phyloP scores from a whole-genome alignment of 2,329 filamentous ascomycete species.

The Sporothrix inflata region DNA sequence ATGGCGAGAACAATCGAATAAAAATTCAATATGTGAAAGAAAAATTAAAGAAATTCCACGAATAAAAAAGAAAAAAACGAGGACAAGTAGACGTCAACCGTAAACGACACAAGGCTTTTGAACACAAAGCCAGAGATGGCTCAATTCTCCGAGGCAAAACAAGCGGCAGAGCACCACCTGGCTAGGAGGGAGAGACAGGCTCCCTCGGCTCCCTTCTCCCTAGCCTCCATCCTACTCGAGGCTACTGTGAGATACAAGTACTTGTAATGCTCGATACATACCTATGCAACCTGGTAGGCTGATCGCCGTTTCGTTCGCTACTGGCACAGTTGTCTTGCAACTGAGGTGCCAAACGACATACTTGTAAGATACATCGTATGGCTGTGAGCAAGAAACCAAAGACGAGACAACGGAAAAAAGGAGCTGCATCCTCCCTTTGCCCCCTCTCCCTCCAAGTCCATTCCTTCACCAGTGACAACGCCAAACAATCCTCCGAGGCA shows the following conservation, averaged over 20 bases:
- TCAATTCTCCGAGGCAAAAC: neutral
- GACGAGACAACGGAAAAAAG: constrained; percentile 5
- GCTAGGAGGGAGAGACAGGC: neutral
- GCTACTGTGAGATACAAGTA: too few relatives aligned
- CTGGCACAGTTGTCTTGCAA: neutral
- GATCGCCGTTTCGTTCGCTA: neutral
- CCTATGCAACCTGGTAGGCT: neutral
- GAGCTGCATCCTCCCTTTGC: constrained; percentile 10
- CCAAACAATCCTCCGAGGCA: neutral
- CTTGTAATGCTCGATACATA: neutral
- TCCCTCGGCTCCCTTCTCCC: constrained; percentile 3
- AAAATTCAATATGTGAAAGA: neutral
- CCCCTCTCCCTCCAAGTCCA: neutral
- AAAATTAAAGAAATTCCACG: neutral
- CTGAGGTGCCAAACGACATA: neutral
- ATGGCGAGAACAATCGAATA: neutral
- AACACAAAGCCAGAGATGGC: neutral
- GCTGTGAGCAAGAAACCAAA: neutral
- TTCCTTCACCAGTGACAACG: neutral
- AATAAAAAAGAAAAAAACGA: neutral
- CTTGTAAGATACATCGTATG: neutral
- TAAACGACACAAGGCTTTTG: neutral
- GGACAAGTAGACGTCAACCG: neutral
- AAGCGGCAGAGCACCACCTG: neutral
- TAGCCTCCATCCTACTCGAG: neutral